phyloP scores from a whole-genome alignment of 2,329 filamentous ascomycete genomes.

The Fusarium circinatum region DNA sequence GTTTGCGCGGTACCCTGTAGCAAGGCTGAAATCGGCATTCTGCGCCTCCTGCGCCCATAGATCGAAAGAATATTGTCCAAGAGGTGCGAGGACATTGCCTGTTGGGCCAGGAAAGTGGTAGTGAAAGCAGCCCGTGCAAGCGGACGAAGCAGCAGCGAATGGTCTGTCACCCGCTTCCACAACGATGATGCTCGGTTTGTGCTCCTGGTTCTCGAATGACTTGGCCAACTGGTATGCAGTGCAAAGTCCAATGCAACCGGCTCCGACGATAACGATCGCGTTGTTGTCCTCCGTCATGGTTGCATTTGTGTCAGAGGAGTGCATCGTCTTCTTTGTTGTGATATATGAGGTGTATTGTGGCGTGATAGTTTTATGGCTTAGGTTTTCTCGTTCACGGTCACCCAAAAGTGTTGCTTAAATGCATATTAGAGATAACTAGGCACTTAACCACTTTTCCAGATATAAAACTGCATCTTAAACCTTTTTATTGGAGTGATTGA shows the following conservation, averaged over 20 bases:
- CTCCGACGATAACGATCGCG: not conserved
- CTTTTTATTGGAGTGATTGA: no score
- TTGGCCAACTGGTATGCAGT: not conserved
- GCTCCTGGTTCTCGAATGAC: not conserved
- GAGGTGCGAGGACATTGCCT: not conserved
- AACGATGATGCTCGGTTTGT: not conserved
- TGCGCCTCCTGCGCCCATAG: not conserved
- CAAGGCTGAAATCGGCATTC: not conserved
- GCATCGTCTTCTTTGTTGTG: not conserved
- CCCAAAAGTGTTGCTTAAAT: fast-evolving
- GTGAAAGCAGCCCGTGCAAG: not conserved
- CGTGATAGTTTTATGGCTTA: not conserved
- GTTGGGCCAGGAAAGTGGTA: not conserved
- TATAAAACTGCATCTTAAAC: no score
- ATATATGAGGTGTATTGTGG: not conserved
- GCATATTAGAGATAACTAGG: no score
- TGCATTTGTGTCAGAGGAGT: not conserved
- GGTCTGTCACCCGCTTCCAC: fast-evolving
- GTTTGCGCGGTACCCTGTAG: not conserved
- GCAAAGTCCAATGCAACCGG: not conserved
- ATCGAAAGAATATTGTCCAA: not conserved
- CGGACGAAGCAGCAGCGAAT: not conserved
- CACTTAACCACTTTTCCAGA: no score
- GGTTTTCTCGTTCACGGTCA: no score
- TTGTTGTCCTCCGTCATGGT: not conserved